Conservation (phyloP, 805 yeast genomes). For the Candida quercuum region DNA sequence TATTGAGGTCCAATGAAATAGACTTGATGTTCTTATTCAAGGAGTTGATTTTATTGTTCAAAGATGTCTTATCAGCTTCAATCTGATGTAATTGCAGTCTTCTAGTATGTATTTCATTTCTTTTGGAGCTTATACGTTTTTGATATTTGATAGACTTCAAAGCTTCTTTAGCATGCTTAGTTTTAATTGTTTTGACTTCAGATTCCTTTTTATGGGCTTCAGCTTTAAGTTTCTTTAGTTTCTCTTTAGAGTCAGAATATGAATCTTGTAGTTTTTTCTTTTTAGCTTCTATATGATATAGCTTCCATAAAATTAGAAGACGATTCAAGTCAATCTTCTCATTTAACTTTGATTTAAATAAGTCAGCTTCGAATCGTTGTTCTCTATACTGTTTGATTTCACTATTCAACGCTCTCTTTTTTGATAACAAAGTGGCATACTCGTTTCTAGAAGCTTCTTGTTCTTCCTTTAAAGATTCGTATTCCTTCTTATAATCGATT, state of each 20-base stretch:
- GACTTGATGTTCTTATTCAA: slow-evolving; percentile 44
- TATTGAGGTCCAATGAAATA: slow-evolving; percentile 43
- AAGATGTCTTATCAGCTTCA: slow-evolving; percentile 47
- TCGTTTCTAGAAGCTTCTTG: slow-evolving; percentile 60
- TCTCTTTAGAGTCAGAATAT: slow-evolving; percentile 21
- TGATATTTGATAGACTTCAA: slow-evolving; percentile 37
- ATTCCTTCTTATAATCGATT: slow-evolving; percentile 57
- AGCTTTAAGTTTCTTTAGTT: slow-evolving; percentile 27
- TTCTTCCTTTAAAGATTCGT: slow-evolving; percentile 57
- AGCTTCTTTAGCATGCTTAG: slow-evolving; percentile 42
- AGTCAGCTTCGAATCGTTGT: slow-evolving; percentile 67
- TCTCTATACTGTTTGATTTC: slow-evolving; percentile 77
- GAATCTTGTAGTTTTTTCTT: slow-evolving; percentile 21
- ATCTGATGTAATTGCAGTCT: slow-evolving; percentile 55
- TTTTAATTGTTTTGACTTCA: slow-evolving; percentile 31
- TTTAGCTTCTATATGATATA: slow-evolving; percentile 52
- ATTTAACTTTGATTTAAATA: slow-evolving; percentile 49
- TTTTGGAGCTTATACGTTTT: slow-evolving; percentile 30
- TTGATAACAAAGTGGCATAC: slow-evolving; percentile 58
- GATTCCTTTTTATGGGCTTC: slow-evolving; percentile 32
- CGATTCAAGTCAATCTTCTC: slow-evolving; percentile 44
- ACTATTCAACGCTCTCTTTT: slow-evolving; percentile 61
- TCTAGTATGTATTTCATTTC: slow-evolving; percentile 35
- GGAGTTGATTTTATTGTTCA: slow-evolving; percentile 40
- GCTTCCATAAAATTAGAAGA: slow-evolving; percentile 52